Evolutionary conservation across 176 grass and related monocot genomes (phyloP).

Genomic region (Carex myosuroides): DNA sequence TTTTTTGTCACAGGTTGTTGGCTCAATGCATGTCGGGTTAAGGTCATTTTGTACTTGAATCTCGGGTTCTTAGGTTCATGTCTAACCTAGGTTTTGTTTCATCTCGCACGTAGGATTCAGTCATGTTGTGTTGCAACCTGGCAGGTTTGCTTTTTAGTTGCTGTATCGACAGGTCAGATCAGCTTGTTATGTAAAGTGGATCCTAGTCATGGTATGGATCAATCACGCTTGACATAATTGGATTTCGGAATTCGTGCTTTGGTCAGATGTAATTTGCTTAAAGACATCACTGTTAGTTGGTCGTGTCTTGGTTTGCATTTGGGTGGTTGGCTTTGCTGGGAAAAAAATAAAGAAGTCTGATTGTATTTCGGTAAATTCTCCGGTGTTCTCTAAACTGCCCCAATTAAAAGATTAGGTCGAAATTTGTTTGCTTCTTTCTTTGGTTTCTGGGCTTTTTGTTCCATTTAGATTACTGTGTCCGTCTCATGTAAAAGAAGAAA

Average conservation of each 20-base stretch:
- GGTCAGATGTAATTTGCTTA: not conserved
- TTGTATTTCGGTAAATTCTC: no score
- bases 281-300: not conserved
- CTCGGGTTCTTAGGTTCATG: not conserved
- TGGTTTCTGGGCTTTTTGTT: not conserved
- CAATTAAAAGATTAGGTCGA: not conserved
- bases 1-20: not conserved
- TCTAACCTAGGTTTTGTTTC: not conserved
- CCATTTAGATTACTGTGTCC: no score
- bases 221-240: not conserved
- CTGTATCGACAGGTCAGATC: not conserved
- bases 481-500: no score
- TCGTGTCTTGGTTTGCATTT: not conserved
- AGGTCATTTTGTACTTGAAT: not conserved
- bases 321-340: not conserved
- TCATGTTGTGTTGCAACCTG: no score
- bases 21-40: not conserved
- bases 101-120: not conserved
- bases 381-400: not conserved
- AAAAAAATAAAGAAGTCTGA: not conserved
- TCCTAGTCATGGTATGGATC: not conserved
- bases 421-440: not conserved
- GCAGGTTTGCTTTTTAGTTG: not conserved
- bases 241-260: not conserved
- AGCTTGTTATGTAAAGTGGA: not conserved